Conservation (phyloP, 352 stramenopile genomes). For the Albugo candida region DNA sequence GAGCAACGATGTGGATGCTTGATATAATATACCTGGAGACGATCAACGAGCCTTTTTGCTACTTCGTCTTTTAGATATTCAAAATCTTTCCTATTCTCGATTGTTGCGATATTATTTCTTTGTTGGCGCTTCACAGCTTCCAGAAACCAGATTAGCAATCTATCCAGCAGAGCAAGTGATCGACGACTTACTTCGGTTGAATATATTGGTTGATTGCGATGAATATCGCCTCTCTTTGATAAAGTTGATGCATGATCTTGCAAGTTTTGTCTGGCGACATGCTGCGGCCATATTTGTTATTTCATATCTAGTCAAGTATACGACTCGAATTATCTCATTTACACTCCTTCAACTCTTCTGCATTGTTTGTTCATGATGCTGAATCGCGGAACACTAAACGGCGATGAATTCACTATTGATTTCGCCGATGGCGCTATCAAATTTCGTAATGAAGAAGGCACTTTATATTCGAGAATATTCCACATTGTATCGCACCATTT, state of each 20-base stretch:
- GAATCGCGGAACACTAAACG: conserved; percentile 5
- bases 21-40: conserved; percentile 26
- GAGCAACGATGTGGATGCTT: not conserved
- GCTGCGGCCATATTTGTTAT: too few species aligned
- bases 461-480: conserved; percentile 62
- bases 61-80: conserved; percentile 79
- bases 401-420: conserved; percentile 53
- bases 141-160: too few species aligned
- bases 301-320: too few species aligned
- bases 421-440: conserved; percentile 75
- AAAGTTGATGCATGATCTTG: too few species aligned
- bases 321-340: too few species aligned
- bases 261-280: too few species aligned
- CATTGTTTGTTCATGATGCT: not conserved
- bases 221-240: too few species aligned
- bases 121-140: conserved; percentile 57
- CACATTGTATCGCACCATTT: conserved; percentile 30
- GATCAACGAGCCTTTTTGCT: conserved; percentile 57
- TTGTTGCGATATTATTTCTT: conserved; percentile 46
- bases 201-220: too few species aligned
- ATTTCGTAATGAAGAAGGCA: conserved; percentile 61
- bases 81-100: conserved; percentile 44
- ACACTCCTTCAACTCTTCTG: not conserved
- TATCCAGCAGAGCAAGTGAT: too few species aligned
- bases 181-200: too few species aligned